Base-by-base conservation (phyloP, 139 green algal species). In the Eudorina sp. region DNA sequence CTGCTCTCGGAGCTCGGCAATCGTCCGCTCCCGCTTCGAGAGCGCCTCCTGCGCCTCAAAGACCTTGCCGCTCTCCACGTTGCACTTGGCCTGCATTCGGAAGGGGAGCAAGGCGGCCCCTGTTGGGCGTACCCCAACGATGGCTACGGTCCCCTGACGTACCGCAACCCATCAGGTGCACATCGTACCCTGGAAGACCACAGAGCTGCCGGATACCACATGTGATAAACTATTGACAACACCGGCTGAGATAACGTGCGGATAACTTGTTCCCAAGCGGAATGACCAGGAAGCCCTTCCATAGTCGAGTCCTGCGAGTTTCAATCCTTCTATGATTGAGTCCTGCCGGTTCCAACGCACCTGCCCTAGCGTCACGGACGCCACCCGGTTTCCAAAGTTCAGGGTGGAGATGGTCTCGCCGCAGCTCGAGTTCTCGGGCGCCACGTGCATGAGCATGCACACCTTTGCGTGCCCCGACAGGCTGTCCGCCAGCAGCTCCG, bases 381-480 rank as follows among this genome's bases (percentile, higher is more conserved):
- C 94, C 36, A 98, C 97, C 0, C 95, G 89, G 25, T 83, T 92
- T 25, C 96, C 98, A 88, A 99, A 99, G 41, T 95, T 94, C 43
- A 99, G 94, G 29, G 97, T 99, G 89, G 90, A 96, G 27, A 97
- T 66, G 29, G 92, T 95, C 88, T 98, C 96, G 48, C 90, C 84
- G 51, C 88, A 85, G 31, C 92, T 96, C 23, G 58, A 93, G n/a
- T 53, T 85, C 93, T 98, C 96, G 1, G 97, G 97, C 46, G 94
- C 92, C 27, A 98, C 89, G 89, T 99, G 97, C 89, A 98, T 95
- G 90, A 99, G 98, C 97, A 99, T 99, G 95, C 98, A 97, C 21
- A 92, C 90, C 88, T 94, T 94, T 41, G 95, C 96, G 55, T 97
- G 88, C 11, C 96, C 96, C n/a, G 90, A 93, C 78, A 98, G 90